Conservation (phyloP, 2,329 filamentous ascomycete species). For the Aspergillus quadricinctus region DNA sequence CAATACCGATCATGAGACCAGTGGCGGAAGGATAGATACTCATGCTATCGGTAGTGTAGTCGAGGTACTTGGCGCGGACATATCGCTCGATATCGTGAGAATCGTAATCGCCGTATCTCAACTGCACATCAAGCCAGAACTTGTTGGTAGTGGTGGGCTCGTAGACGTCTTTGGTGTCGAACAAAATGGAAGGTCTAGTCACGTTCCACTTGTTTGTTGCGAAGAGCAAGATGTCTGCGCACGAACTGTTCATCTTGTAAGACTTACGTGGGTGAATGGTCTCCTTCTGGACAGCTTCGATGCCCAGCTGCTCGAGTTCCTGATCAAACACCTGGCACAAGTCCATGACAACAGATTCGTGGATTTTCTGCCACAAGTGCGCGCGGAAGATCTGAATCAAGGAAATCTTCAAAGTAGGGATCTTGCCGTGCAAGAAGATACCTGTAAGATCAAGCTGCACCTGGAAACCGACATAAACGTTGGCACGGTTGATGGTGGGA, state of each 20-base stretch:
- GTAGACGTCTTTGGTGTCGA: slow-evolving; percentile 94
- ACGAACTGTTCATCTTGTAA: slow-evolving; percentile 99
- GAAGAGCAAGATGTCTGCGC: slow-evolving; percentile 93
- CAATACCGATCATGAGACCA: slow-evolving; percentile 95
- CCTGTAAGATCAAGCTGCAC: slow-evolving; percentile 96
- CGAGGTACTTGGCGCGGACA: slow-evolving; percentile 93
- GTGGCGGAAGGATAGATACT: slow-evolving; percentile 97
- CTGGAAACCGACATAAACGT: slow-evolving; percentile 99
- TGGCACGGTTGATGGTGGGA: slow-evolving; percentile 86
- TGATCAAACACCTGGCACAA: slow-evolving; percentile 97
- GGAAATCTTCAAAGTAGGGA: slow-evolving; percentile 95
- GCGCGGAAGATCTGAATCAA: slow-evolving; percentile 99
- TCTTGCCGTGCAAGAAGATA: slow-evolving; percentile 98
- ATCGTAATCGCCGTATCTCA: slow-evolving; percentile 96
- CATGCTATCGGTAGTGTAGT: slow-evolving; percentile 98
- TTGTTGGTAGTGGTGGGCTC: slow-evolving; percentile 95
- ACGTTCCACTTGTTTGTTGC: slow-evolving; percentile 99
- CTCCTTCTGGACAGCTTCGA: slow-evolving; percentile 97
- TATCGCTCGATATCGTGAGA: slow-evolving; percentile 99
- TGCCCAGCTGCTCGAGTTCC: slow-evolving; percentile 89
- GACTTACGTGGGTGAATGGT: slow-evolving; percentile 98
- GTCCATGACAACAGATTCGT: slow-evolving; percentile 98
- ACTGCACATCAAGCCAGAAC: slow-evolving; percentile 97
- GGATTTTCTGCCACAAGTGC: slow-evolving; percentile 99
- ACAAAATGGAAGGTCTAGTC: slow-evolving; percentile 84